Percentiles rank a stretch among this genome's conserved stretches.
phyloP scores from a whole-genome alignment of 176 grass and related monocot species.

The Microstegium vimineum region DNA sequence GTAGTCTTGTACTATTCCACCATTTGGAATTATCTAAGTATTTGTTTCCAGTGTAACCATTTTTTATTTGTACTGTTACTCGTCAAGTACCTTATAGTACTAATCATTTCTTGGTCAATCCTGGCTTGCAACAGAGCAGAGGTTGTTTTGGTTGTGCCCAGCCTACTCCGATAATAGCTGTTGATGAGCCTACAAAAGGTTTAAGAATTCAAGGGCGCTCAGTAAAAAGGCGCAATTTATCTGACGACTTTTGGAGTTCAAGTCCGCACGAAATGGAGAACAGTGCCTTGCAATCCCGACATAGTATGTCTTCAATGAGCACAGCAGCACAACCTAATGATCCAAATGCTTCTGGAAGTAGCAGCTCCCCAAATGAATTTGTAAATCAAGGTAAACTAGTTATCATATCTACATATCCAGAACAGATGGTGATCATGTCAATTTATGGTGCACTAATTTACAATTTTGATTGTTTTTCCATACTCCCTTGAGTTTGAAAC shows the following conservation, averaged over 20 bases:
- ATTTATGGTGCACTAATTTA: not conserved
- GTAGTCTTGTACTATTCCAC: not conserved
- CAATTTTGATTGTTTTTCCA: not conserved
- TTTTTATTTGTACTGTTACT: not conserved
- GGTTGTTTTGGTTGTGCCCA: constrained; percentile 90
- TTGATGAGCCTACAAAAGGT: constrained; percentile 91
- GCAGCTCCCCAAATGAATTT: constrained; percentile 66
- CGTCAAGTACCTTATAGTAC: constrained; percentile 5
- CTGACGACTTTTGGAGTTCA: constrained; percentile 94
- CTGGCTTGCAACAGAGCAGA: constrained; percentile 97
- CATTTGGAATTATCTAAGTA: not conserved
- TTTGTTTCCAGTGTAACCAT: not conserved
- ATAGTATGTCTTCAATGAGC: constrained; percentile 93
- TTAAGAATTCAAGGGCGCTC: constrained; percentile 82
- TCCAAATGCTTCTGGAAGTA: constrained; percentile 65
- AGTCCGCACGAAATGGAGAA: constrained; percentile 83
- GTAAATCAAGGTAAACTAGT: constrained; percentile 77
- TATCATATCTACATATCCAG: not conserved
- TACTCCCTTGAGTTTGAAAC: not conserved
- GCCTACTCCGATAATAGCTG: constrained; percentile 76
- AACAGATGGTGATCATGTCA: not conserved
- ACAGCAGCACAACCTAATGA: constrained; percentile 51
- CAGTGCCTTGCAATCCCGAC: constrained; percentile 67
- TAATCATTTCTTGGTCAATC: constrained; percentile 56
- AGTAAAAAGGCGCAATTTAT: constrained; percentile 49